Percentiles rank a stretch among this genome's conserved stretches.
phyloP scores from a whole-genome alignment of 768 basidiomycete species.

The Lactarius tabidus region DNA sequence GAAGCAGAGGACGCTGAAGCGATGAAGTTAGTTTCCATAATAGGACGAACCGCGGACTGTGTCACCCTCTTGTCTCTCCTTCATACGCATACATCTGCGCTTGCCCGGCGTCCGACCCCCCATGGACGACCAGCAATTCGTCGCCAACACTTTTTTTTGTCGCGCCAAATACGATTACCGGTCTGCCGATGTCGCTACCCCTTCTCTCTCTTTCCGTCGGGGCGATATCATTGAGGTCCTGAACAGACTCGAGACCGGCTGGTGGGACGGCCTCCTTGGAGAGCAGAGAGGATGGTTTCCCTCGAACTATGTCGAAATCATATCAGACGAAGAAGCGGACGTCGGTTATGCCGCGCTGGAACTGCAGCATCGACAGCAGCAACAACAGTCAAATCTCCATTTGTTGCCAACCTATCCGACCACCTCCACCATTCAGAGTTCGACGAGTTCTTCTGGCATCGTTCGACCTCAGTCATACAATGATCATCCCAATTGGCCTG shows the following conservation, averaged over 20 bases:
- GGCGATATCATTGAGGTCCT: conserved; percentile 94
- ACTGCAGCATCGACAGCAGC: conserved; percentile 24
- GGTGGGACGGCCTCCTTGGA: conserved; percentile 95
- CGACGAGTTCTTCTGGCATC: conserved; percentile 32
- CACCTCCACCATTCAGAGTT: conserved; percentile 37
- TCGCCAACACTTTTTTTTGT: conserved; percentile 71
- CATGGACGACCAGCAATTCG: conserved; percentile 50
- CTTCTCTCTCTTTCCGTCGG: conserved; percentile 76
- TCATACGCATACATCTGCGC: not conserved
- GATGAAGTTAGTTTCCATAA: conserved; percentile 27
- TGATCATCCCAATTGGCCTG: conserved; percentile 54
- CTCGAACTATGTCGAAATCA: conserved; percentile 83
- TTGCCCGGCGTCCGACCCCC: conserved; percentile 9
- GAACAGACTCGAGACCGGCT: conserved; percentile 86
- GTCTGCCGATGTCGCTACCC: conserved; percentile 68
- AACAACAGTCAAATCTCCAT: conserved; percentile 11
- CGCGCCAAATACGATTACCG: conserved; percentile 89
- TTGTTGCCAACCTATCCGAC: conserved; percentile 18
- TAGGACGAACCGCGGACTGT: not conserved
- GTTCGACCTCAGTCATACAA: conserved; percentile 33
- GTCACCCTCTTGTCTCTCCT: not conserved
- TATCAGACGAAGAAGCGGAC: conserved; percentile 81
- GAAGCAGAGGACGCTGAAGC: conserved; percentile 86
- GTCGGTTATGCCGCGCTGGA: conserved; percentile 53
- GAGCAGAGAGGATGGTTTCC: conserved; percentile 97